Percentiles rank a stretch among this genome's conserved stretches.
phyloP scores from a whole-genome alignment of 192 early-diverging fungal species.

The Glomus cerebriforme region DNA sequence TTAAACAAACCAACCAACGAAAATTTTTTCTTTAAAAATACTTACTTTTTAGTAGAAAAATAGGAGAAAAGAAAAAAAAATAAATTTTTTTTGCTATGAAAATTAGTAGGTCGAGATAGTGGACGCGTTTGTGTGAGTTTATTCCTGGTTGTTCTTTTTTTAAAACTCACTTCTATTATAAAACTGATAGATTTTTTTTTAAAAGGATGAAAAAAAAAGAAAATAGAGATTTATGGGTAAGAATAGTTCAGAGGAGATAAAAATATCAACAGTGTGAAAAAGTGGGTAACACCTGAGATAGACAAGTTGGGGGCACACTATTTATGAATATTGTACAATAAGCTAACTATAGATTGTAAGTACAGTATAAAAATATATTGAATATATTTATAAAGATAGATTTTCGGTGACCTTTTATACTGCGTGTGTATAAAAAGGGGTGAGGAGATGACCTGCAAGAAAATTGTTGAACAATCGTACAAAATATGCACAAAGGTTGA shows the following conservation, averaged over 20 bases:
- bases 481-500: neutral
- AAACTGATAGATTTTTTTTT: neutral
- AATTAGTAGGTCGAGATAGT: neutral
- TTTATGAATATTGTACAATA: neutral
- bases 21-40: constrained; percentile 3
- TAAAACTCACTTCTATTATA: constrained; percentile 14
- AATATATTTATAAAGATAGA: neutral
- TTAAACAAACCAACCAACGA: neutral
- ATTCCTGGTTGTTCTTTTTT: constrained; percentile 25
- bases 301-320: neutral
- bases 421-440: neutral
- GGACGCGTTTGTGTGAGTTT: constrained; percentile 25
- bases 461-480: neutral
- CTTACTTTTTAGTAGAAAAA: constrained; percentile 4
- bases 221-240: neutral
- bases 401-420: neutral
- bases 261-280: neutral
- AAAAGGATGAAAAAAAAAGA: neutral
- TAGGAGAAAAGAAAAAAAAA: neutral
- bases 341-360: neutral
- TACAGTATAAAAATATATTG: neutral
- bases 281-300: neutral
- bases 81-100: neutral
- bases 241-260: neutral
- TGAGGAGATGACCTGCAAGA: too few relatives aligned